Percentiles rank a stretch among this genome's conserved stretches.
These are phyloP conservation scores for Myochromella boudieri DNA, from an alignment of 768 basidiomycete species.

Conservation along the genomic window DNA sequence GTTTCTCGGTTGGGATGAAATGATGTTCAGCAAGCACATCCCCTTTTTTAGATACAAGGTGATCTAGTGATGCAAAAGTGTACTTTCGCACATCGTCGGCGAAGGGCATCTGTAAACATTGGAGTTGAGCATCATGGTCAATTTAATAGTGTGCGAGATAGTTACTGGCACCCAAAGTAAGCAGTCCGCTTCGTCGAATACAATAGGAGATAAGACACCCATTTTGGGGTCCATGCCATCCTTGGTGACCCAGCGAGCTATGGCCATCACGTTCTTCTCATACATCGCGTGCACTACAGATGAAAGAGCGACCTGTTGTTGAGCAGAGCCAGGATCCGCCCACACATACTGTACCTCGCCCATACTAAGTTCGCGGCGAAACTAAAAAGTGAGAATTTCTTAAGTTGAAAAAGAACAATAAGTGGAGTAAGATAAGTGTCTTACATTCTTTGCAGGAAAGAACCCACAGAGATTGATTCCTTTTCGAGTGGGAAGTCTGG, in stretches of 20 bases:
- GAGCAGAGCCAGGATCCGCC: slow-evolving; percentile 64
- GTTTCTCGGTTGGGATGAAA: slow-evolving; percentile 77
- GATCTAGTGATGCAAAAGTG: slow-evolving; percentile 79
- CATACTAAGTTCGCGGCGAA: slow-evolving; percentile 80
- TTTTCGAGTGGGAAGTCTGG: slow-evolving; percentile 66
- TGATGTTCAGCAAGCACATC: slow-evolving; percentile 74
- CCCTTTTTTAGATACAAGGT: slow-evolving; percentile 73
- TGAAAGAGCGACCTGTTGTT: slow-evolving; percentile 82
- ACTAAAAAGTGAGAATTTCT: slow-evolving; percentile 44
- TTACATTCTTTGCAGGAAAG: slow-evolving; percentile 66
- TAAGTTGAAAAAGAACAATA: neutral
- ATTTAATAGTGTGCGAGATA: too few relatives aligned
- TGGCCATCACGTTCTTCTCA: slow-evolving; percentile 64
- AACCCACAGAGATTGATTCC: slow-evolving; percentile 91
- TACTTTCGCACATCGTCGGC: slow-evolving; percentile 92
- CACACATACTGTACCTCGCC: slow-evolving; percentile 86
- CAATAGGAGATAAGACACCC: slow-evolving; percentile 69
- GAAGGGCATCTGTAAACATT: slow-evolving; percentile 74
- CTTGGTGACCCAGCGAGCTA: slow-evolving; percentile 78
- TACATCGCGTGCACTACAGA: slow-evolving; percentile 85
- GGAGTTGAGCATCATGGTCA: neutral
- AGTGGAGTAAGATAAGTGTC: slow-evolving; percentile 14
- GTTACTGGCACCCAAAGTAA: slow-evolving; percentile 80
- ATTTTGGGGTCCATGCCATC: slow-evolving; percentile 82
- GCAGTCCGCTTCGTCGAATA: slow-evolving; percentile 71